These are phyloP conservation scores for Urochloa ruziziensis DNA, from an alignment of 176 grass and related monocot genomes.

Conservation along the genomic window DNA sequence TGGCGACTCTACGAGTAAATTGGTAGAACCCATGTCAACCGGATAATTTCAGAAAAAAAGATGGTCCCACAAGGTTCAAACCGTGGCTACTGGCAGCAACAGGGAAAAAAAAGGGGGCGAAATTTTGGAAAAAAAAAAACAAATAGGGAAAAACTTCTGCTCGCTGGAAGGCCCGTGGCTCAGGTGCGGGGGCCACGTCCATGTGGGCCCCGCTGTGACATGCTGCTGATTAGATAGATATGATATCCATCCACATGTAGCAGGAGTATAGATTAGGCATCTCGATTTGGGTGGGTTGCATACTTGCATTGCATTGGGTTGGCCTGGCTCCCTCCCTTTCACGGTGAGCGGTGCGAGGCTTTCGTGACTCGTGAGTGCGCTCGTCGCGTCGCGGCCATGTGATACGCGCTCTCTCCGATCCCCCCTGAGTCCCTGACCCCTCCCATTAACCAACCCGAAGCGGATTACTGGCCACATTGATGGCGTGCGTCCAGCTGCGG, in stretches of 20 bases:
- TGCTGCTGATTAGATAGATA: conserved; percentile 27
- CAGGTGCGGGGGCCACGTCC: neutral
- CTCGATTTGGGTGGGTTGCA: neutral
- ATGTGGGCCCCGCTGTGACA: neutral
- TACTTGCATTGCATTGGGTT: neutral
- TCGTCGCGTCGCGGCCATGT: neutral
- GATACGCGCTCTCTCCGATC: too few species aligned
- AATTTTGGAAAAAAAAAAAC: neutral
- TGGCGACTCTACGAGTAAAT: conserved; percentile 4
- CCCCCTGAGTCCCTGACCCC: too few species aligned
- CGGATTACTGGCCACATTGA: too few species aligned
- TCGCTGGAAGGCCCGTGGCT: neutral
- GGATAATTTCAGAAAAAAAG: neutral
- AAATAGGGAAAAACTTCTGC: neutral
- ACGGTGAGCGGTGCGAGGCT: neutral
- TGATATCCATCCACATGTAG: conserved; percentile 7
- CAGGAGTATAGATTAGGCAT: conserved; percentile 11
- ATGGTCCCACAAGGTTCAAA: neutral
- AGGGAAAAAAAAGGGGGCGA: too few species aligned
- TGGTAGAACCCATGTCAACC: neutral
- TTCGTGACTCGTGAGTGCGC: neutral
- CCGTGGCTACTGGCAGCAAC: neutral
- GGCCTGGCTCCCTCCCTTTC: neutral
- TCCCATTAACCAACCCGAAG: too few species aligned
- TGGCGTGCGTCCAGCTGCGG: too few species aligned